Percentiles rank a stretch among this genome's conserved stretches.
Evolutionary conservation across 2,329 filamentous ascomycete species (phyloP).

Genomic region (Alternaria rosae): DNA sequence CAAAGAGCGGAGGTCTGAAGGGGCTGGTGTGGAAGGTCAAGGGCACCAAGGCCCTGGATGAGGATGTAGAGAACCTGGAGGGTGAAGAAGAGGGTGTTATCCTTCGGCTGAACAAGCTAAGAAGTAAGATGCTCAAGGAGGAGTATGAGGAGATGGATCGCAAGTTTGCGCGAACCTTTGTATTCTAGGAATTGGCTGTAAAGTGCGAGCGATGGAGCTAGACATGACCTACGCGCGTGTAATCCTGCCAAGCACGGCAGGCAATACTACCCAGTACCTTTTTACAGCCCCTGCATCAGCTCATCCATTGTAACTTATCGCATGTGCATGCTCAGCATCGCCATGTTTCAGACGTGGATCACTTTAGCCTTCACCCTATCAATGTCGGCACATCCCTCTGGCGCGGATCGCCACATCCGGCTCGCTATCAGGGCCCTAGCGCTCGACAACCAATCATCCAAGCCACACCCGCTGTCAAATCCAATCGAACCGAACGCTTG

Average conservation of each 20-base stretch:
- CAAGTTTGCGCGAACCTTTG: slow-evolving; percentile 46
- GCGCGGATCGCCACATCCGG: slow-evolving; percentile 14
- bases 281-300: not conserved
- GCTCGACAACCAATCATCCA: slow-evolving; percentile 18
- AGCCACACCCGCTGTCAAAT: slow-evolving; percentile 17
- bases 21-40: slow-evolving; percentile 37
- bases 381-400: slow-evolving; percentile 13
- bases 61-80: slow-evolving; percentile 42
- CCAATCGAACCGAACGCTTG: slow-evolving; percentile 2
- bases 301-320: not conserved
- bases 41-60: slow-evolving; percentile 35
- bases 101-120: slow-evolving; percentile 44
- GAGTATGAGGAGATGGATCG: slow-evolving; percentile 47
- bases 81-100: slow-evolving; percentile 47
- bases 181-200: slow-evolving; percentile 33
- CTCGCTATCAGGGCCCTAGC: slow-evolving; percentile 12
- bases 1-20: slow-evolving; percentile 27
- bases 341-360: slow-evolving; percentile 9
- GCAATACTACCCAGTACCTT: not conserved
- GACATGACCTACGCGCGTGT: not conserved
- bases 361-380: slow-evolving; percentile 20
- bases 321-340: not conserved
- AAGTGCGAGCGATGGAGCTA: not conserved
- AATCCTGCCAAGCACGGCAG: not conserved
- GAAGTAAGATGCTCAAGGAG: slow-evolving; percentile 42